These are phyloP conservation scores for Niebla homalea DNA, from an alignment of 495 filamentous ascomycete species.

Conservation along the genomic window DNA sequence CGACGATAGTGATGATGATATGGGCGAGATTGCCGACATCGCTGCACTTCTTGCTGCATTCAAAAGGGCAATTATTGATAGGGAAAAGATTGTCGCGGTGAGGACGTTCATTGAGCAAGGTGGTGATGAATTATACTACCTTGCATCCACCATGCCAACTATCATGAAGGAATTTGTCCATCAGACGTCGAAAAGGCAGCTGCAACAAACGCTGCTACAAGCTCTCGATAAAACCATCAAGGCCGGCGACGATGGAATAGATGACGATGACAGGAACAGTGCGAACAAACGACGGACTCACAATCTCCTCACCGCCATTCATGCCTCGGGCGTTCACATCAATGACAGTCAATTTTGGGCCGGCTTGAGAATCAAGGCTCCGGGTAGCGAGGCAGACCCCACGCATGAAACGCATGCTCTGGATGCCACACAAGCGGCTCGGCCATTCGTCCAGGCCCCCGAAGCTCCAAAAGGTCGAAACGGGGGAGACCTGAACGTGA, in stretches of 20 bases:
- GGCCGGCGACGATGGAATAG: slow-evolving; percentile 19
- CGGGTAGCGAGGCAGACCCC: slow-evolving; percentile 11
- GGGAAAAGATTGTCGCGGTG: slow-evolving; percentile 76
- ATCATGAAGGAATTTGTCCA: slow-evolving; percentile 83
- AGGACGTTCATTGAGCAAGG: slow-evolving; percentile 67
- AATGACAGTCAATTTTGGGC: slow-evolving; percentile 21
- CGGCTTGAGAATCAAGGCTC: slow-evolving; percentile 7
- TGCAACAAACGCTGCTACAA: slow-evolving; percentile 53
- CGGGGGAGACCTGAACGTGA: slow-evolving; percentile 5
- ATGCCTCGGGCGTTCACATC: slow-evolving; percentile 20
- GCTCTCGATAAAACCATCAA: slow-evolving; percentile 40
- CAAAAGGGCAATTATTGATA: slow-evolving; percentile 60
- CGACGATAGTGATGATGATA: slow-evolving; percentile 24
- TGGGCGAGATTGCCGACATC: slow-evolving; percentile 52
- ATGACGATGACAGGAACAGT: slow-evolving; percentile 15
- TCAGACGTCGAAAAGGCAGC: slow-evolving; percentile 68
- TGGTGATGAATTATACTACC: slow-evolving; percentile 64
- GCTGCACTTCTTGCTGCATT: slow-evolving; percentile 50
- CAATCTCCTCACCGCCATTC: slow-evolving; percentile 28
- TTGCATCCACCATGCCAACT: slow-evolving; percentile 64
- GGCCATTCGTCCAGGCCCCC: background rate
- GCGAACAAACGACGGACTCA: slow-evolving; percentile 28
- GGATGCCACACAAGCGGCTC: slow-evolving; percentile 7
- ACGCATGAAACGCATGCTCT: slow-evolving; percentile 6
- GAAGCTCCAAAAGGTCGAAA: slow-evolving; percentile 6